Evolutionary conservation across 2,329 filamentous ascomycete genomes (phyloP), one percentile per base, ranked within the genome.

Genomic region (Fusarium sororula): DNA sequence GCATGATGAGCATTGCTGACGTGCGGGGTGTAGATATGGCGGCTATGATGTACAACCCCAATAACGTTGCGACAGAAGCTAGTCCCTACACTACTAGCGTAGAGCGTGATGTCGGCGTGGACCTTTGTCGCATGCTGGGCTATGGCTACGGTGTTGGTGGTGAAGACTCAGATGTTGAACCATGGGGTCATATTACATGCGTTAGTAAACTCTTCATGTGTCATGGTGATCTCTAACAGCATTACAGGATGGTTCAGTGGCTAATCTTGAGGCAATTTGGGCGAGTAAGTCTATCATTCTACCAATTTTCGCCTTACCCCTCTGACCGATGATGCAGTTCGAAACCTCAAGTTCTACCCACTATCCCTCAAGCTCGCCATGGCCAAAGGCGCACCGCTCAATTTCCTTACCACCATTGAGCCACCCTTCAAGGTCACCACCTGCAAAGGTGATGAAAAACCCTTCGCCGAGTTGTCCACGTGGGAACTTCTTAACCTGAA

Each of bases 281-380:
- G 47, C 47, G 0, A 61, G 45, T 61, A 28, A 17, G 47, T 35
- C 2, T 7, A 22, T 3, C 3, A 13, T 11, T 22, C 14, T 3
- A 1, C 6, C 26, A 0, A 5, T 9, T 5, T 0, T 8, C 2
- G 1, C 20, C n/a, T 20, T 15, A 1, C 15, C 0, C 20, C 0
- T 38, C 42, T 59, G 1, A 51, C 32, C 2, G 1, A 17, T 8
- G n/a, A 32, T 0, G 0, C 0, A 61, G 58, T 61, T 41, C 58
- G 58, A 35, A 61, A 54, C 28, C 47, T 61, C 20, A 61, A 61
- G 37, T 61, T 54, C 7, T 61, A 61, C 28, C 58, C 58, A 0
- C 28, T 61, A 1, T 61, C 57, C 1, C 58, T 61, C 13, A 61
- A 61, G 1, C 37, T 54, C 6, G 58, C 58, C 26, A 61, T 61